Percentiles rank a stretch among this genome's conserved stretches.
Conservation (phyloP, 345 rosid genomes). For the Passiflora organensis region DNA sequence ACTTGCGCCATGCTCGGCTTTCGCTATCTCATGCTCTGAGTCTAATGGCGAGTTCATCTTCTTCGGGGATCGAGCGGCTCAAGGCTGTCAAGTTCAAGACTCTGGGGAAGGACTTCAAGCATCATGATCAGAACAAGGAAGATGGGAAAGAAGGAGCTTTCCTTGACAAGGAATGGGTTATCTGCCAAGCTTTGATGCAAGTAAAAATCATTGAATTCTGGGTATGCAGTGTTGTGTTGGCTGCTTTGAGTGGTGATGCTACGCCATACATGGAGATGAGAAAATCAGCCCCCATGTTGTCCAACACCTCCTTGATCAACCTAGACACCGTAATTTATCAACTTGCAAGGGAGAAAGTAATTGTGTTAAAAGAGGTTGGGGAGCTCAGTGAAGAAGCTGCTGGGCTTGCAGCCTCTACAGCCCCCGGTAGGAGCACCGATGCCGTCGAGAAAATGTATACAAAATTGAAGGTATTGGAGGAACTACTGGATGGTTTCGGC, state of each 20-base stretch:
- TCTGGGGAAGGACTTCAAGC: conserved; percentile 13
- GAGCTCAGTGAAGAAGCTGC: conserved; percentile 44
- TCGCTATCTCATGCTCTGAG: conserved; percentile 38
- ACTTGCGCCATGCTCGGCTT: conserved; percentile 40
- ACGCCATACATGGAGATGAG: conserved; percentile 34
- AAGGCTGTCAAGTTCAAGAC: conserved; percentile 23
- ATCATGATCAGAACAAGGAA: conserved; percentile 6
- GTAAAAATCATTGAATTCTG: conserved; percentile 38
- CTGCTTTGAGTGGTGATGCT: conserved; percentile 40
- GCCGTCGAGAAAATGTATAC: conserved; percentile 38
- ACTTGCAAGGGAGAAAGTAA: conserved; percentile 21
- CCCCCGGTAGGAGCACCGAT: conserved; percentile 4
- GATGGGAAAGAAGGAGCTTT: conserved; percentile 9
- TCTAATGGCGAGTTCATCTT: conserved; percentile 36
- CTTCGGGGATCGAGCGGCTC: conserved; percentile 29
- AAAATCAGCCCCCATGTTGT: conserved; percentile 14
- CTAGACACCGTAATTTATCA: conserved; percentile 25
- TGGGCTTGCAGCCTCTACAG: conserved; percentile 32
- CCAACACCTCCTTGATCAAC: conserved; percentile 18
- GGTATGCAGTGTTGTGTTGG: conserved; percentile 38
- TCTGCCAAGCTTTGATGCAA: conserved; percentile 40
- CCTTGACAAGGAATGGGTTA: conserved; percentile 33
- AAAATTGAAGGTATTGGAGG: conserved; percentile 36
- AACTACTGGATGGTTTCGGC: conserved; percentile 32
- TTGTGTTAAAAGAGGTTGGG: conserved; percentile 34